These are phyloP conservation scores for Mariannaea elegans DNA, from an alignment of 2,329 filamentous ascomycete genomes.

Conservation along the genomic window DNA sequence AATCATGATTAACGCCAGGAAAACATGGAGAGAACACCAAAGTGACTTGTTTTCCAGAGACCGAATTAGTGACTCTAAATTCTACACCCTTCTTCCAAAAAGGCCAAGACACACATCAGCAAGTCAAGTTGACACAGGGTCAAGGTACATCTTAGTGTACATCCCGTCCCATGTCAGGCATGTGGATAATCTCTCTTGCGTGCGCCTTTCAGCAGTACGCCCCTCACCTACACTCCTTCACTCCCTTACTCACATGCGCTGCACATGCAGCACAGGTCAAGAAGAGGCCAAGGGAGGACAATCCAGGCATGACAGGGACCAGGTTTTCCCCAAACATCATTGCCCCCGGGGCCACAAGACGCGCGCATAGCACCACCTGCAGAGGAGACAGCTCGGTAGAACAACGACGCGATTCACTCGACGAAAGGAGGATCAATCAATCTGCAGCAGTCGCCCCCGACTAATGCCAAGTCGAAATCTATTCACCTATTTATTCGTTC, in stretches of 20 bases:
- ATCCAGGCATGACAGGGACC: not conserved
- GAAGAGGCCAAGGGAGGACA: conserved; percentile 6
- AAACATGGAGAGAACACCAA: no score
- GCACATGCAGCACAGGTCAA: conserved; percentile 18
- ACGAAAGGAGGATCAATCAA: not conserved
- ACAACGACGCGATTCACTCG: conserved; percentile 1
- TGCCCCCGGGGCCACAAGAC: not conserved
- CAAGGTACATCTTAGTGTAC: not conserved
- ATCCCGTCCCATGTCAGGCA: not conserved
- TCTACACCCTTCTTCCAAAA: not conserved
- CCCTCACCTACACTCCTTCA: not conserved
- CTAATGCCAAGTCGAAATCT: conserved; percentile 6
- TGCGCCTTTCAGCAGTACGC: conserved; percentile 7
- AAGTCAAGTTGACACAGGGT: conserved; percentile 11
- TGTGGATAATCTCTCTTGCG: conserved; percentile 20
- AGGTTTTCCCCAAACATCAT: conserved; percentile 10
- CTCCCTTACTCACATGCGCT: conserved; percentile 16
- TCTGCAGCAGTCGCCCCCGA: not conserved
- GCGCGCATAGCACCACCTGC: conserved; percentile 7
- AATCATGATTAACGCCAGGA: no score
- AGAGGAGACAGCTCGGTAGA: conserved; percentile 10
- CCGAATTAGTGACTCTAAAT: not conserved
- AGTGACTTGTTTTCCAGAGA: no score
- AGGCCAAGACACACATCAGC: not conserved
- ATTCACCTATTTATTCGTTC: no score